Evolutionary conservation across 148 eudicot genomes (phyloP).

Genomic region (Silene latifolia): DNA sequence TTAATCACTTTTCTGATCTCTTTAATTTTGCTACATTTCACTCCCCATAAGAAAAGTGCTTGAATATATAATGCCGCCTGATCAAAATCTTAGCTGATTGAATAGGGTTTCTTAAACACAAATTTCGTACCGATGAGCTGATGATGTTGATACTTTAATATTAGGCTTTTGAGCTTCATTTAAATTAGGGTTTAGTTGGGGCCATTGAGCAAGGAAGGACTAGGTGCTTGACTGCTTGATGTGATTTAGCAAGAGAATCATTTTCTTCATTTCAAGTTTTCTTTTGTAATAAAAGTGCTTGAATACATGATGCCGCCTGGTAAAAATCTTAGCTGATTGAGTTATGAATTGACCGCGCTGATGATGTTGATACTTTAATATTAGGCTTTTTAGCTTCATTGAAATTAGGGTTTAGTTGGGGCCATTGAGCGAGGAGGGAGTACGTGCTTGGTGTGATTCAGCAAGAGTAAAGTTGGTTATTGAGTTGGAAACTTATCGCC

Average conservation of each 20-base stretch:
- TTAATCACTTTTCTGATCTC: not conserved
- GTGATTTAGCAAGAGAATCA: too few species aligned
- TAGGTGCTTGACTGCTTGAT: too few species aligned
- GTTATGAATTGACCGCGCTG: not conserved
- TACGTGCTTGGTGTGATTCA: too few species aligned
- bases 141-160: not conserved
- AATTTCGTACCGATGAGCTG: not conserved
- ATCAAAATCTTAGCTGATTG: not conserved
- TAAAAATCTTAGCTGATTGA: not conserved
- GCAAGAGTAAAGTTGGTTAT: too few species aligned
- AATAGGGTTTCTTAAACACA: not conserved
- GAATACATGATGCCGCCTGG: not conserved
- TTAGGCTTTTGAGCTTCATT: not conserved
- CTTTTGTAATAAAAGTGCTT: not conserved
- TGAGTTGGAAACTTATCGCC: too few species aligned
- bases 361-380: not conserved
- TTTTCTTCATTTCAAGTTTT: too few species aligned
- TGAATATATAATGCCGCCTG: not conserved
- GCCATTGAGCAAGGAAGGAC: too few species aligned
- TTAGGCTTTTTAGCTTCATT: not conserved
- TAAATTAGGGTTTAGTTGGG: not conserved
- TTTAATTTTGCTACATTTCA: too few species aligned
- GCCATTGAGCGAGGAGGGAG: too few species aligned
- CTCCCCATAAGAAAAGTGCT: not conserved
- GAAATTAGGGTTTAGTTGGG: not conserved